Evolutionary conservation across 139 green algal species (phyloP).

Genomic region (Tetraselmis chui): DNA sequence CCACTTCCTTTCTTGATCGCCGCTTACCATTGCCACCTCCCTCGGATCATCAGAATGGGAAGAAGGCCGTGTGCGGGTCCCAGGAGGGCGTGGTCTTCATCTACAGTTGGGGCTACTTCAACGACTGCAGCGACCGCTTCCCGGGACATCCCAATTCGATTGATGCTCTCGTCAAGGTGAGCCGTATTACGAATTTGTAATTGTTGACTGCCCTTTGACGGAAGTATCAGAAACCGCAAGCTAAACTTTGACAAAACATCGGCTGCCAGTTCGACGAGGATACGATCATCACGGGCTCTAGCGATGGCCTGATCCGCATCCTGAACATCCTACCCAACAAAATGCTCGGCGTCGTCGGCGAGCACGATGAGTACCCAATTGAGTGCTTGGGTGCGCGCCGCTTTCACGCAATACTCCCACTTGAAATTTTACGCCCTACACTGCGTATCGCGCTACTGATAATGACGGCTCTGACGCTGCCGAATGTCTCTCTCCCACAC

Average conservation of each 20-base stretch:
- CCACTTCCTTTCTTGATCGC: slow-evolving; percentile 42
- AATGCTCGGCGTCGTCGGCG: slow-evolving; percentile 83
- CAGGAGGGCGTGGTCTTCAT: slow-evolving; percentile 66
- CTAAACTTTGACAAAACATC: no score
- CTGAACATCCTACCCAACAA: slow-evolving; percentile 72
- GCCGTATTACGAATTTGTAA: slow-evolving; percentile 1
- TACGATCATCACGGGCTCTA: slow-evolving; percentile 77
- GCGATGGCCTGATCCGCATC: slow-evolving; percentile 79
- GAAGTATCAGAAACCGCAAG: no score
- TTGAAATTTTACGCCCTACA: not conserved
- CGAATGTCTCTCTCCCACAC: no score
- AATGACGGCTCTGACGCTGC: no score
- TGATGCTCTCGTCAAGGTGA: slow-evolving; percentile 52
- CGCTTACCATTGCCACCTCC: slow-evolving; percentile 39
- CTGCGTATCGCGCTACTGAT: no score
- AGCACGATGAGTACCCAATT: slow-evolving; percentile 60
- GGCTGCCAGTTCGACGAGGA: slow-evolving; percentile 78
- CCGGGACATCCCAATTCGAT: slow-evolving; percentile 70
- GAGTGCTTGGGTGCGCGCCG: slow-evolving; percentile 15
- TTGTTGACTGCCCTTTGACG: not conserved
- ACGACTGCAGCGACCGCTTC: slow-evolving; percentile 78
- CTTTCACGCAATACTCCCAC: slow-evolving; percentile 6
- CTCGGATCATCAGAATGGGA: slow-evolving; percentile 6
- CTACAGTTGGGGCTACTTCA: slow-evolving; percentile 85
- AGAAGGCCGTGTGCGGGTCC: slow-evolving; percentile 50